A percentile compares a stretch with the other conserved stretches of the same genome.
Conservation (phyloP, 345 rosid species). For the Erodium maritimum region DNA sequence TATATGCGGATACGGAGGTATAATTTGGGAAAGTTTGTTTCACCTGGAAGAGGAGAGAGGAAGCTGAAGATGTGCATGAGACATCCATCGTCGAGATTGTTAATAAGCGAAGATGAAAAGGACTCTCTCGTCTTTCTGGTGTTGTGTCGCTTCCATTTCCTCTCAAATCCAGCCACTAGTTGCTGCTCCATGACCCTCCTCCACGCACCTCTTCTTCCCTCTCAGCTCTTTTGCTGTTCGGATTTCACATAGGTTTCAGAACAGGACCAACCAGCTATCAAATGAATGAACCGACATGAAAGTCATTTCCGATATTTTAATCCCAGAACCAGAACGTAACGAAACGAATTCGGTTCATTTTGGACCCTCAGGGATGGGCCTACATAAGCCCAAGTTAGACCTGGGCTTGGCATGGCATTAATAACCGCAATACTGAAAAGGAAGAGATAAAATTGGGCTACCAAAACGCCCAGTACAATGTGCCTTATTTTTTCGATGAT, state of each 20-base stretch:
- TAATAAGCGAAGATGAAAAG: slow-evolving; percentile 27
- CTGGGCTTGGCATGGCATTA: no score
- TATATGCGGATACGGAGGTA: background rate
- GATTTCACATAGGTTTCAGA: background rate
- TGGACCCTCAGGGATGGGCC: no score
- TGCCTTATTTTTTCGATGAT: no score
- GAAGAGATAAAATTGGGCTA: no score
- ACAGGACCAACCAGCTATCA: no score
- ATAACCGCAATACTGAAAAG: no score
- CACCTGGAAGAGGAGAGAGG: slow-evolving; percentile 87
- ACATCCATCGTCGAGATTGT: slow-evolving; percentile 89
- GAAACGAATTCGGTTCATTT: no score
- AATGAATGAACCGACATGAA: no score
- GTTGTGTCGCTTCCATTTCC: background rate
- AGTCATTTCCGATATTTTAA: no score
- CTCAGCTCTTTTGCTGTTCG: background rate
- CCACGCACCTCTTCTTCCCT: background rate
- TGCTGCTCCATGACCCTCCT: slow-evolving; percentile 7
- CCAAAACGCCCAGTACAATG: no score
- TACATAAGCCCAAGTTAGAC: no score
- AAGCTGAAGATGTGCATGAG: slow-evolving; percentile 98
- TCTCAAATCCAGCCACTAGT: background rate
- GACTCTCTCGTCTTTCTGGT: background rate
- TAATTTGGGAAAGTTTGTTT: background rate
- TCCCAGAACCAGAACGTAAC: no score